A percentile compares a stretch with the other conserved stretches of the same genome.
Evolutionary conservation across 192 early-diverging fungal species (phyloP).

Genomic region (Rhizoclosmatium globosum): DNA sequence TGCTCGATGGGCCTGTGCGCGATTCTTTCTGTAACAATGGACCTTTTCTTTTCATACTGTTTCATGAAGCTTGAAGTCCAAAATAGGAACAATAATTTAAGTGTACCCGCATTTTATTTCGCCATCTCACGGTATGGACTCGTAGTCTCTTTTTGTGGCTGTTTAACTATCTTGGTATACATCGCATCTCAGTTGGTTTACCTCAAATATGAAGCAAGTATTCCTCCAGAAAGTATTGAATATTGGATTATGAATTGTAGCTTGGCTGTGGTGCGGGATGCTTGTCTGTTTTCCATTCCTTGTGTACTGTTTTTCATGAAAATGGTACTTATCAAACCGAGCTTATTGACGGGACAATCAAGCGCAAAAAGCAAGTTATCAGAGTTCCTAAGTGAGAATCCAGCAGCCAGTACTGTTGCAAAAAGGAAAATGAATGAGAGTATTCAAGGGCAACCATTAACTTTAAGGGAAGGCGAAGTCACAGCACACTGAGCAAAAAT

Average conservation of each 20-base stretch:
- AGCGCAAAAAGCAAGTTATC: not conserved
- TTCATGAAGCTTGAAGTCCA: constrained; percentile 1
- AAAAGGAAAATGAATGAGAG: too few relatives aligned
- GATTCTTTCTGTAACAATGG: not conserved
- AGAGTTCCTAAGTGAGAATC: not conserved
- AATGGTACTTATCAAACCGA: not conserved
- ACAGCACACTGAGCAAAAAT: too few relatives aligned
- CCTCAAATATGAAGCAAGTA: not conserved
- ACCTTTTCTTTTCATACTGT: not conserved
- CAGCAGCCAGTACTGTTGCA: too few relatives aligned
- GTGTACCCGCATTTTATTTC: not conserved
- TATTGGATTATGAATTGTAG: not conserved
- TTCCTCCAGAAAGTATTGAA: not conserved
- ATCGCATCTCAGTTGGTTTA: not conserved
- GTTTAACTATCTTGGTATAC: not conserved
- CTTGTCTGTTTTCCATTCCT: not conserved
- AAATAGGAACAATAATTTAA: not conserved
- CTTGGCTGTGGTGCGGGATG: not conserved
- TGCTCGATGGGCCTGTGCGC: not conserved
- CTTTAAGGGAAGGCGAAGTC: too few relatives aligned
- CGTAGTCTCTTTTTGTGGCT: not conserved
- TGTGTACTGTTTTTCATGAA: not conserved
- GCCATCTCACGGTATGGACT: not conserved
- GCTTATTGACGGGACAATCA: not conserved
- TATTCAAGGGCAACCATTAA: too few relatives aligned